Percentiles rank a stretch among this genome's conserved stretches.
Evolutionary conservation across 805 yeast genomes (phyloP).

Genomic region (Pichia scutulata): DNA sequence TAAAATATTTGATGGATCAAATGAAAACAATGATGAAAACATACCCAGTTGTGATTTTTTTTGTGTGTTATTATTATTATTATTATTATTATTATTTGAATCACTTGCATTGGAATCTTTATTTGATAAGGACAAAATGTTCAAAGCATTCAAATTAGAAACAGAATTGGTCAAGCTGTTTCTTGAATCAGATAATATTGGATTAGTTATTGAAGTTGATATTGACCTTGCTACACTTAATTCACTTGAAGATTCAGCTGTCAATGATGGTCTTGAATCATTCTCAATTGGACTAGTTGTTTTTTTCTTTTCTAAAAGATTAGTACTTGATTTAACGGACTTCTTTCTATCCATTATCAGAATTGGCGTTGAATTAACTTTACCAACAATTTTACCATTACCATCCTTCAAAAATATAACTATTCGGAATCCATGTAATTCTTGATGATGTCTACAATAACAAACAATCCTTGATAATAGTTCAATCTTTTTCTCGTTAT

Average conservation of each 20-base stretch:
- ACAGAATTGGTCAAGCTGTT: not conserved
- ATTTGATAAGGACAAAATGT: not conserved
- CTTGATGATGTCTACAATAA: constrained; percentile 93
- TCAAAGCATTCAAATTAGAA: not conserved
- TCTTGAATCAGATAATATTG: not conserved
- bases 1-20: constrained; percentile 11
- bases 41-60: constrained; percentile 3
- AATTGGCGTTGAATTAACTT: constrained; percentile 61
- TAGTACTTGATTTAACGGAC: constrained; percentile 28
- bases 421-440: constrained; percentile 74
- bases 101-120: not conserved
- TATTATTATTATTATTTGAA: not conserved
- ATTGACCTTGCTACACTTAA: constrained; percentile 18
- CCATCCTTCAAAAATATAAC: constrained; percentile 60
- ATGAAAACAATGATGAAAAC: constrained; percentile 7
- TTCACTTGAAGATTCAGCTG: constrained; percentile 26
- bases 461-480: constrained; percentile 76
- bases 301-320: not conserved
- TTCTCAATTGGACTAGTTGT: not conserved
- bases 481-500: constrained; percentile 35
- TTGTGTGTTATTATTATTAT: not conserved
- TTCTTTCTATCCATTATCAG: constrained; percentile 95
- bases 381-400: constrained; percentile 59
- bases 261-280: not conserved
- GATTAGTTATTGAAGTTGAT: not conserved